These are phyloP conservation scores for Ascomycota sp. DNA, from an alignment of 2,329 filamentous ascomycete genomes.

Conservation along the genomic window DNA sequence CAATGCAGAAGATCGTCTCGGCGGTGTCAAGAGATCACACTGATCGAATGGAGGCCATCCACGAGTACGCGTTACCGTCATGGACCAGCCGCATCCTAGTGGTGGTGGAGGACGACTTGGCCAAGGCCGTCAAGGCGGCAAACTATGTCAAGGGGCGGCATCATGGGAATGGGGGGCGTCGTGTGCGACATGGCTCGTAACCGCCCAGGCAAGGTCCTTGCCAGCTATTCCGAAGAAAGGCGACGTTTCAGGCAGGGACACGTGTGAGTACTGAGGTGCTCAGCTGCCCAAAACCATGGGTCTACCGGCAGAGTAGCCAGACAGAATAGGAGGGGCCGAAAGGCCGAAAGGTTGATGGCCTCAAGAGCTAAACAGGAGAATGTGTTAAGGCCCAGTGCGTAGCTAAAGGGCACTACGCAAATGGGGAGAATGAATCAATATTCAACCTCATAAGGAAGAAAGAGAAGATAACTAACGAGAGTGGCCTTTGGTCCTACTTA, in stretches of 20 bases:
- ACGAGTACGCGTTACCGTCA: no score
- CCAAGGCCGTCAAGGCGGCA: neutral
- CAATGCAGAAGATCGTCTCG: neutral
- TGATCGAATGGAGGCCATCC: constrained; percentile 2
- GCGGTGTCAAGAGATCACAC: neutral
- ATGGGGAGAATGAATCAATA: no score
- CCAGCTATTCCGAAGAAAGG: constrained; percentile 2
- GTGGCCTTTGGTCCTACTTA: no score
- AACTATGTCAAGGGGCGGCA: constrained; percentile 1
- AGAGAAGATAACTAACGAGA: no score
- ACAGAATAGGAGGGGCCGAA: neutral
- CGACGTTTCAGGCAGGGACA: constrained; percentile 1
- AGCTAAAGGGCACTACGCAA: no score
- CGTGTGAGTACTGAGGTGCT: constrained; percentile 1
- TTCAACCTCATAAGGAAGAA: no score
- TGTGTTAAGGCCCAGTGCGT: no score
- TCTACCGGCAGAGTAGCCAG: neutral
- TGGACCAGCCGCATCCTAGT: constrained; percentile 1
- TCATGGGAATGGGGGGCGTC: constrained; percentile 2
- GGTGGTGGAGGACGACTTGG: neutral
- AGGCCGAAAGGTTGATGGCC: no score
- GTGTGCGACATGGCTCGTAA: neutral
- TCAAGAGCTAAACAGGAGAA: neutral
- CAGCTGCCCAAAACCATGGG: neutral
- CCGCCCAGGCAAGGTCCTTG: constrained; percentile 1